phyloP scores from a whole-genome alignment of 139 green algal genomes.

The Gonium pectorale region DNA sequence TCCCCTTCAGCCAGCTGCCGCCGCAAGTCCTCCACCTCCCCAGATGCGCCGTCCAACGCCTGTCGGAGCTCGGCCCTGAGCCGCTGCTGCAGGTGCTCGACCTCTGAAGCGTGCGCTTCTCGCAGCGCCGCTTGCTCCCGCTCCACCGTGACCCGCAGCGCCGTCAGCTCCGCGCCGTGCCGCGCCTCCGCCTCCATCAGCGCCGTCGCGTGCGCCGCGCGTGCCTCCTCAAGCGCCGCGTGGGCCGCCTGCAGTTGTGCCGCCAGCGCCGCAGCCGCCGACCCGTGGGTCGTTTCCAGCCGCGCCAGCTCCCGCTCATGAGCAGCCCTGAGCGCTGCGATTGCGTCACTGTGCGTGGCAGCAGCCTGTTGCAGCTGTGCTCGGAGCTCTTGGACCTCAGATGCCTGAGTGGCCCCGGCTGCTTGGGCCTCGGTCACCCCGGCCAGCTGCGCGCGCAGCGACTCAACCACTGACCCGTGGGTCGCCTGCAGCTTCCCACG shows the following conservation, averaged over 20 bases:
- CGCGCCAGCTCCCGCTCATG: background rate
- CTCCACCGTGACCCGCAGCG: background rate
- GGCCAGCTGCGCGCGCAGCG: too few species aligned
- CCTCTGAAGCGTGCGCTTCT: constrained; percentile 39
- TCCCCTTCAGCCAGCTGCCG: constrained; percentile 4
- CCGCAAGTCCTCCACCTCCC: constrained; percentile 33
- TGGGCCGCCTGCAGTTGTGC: constrained; percentile 49
- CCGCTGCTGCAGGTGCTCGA: constrained; percentile 31
- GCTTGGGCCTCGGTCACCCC: too few species aligned
- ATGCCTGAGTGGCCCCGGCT: too few species aligned
- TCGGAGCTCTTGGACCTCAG: too few species aligned
- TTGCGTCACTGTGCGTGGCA: too few species aligned
- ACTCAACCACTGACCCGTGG: constrained; percentile 4
- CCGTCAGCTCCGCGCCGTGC: constrained; percentile 44
- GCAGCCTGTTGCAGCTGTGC: too few species aligned
- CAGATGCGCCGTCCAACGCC: background rate
- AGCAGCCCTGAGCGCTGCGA: too few species aligned
- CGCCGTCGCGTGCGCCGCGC: background rate
- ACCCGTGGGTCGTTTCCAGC: constrained; percentile 30
- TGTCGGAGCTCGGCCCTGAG: background rate
- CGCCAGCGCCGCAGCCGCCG: constrained; percentile 46
- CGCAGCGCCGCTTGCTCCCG: background rate
- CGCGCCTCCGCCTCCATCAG: background rate
- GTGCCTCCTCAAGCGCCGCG: background rate
- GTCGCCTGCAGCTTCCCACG: background rate